Evolutionary conservation across 495 filamentous ascomycete genomes (phyloP).

Genomic region (Lasiosphaeria hispida): DNA sequence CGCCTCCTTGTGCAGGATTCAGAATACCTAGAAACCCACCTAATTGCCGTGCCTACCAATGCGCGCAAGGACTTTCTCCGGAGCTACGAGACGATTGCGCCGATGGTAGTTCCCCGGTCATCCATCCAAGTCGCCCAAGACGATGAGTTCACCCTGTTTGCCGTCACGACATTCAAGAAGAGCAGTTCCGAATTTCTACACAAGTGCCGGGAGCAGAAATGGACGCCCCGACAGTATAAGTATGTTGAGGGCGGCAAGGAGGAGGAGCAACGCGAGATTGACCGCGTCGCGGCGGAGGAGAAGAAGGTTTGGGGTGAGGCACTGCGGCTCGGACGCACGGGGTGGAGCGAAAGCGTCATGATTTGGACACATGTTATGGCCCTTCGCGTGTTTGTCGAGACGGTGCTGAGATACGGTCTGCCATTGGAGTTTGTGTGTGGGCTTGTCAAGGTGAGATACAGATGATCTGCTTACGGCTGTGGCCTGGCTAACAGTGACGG

Average conservation of each 20-base stretch:
- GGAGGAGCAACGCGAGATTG: constrained; percentile 80
- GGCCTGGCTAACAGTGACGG: constrained; percentile 20
- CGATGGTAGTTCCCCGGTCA: constrained; percentile 85
- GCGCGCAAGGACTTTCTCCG: constrained; percentile 82
- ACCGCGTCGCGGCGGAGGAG: constrained; percentile 74
- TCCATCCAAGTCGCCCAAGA: constrained; percentile 73
- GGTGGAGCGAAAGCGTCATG: constrained; percentile 93
- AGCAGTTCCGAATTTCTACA: constrained; percentile 78
- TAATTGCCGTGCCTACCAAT: constrained; percentile 78
- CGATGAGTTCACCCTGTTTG: constrained; percentile 82
- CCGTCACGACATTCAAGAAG: constrained; percentile 92
- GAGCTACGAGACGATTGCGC: constrained; percentile 80
- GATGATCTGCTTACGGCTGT: too few relatives aligned
- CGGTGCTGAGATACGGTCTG: constrained; percentile 87
- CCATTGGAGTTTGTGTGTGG: constrained; percentile 84
- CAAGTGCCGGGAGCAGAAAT: constrained; percentile 85
- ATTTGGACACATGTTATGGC: constrained; percentile 90
- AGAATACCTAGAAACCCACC: constrained; percentile 94
- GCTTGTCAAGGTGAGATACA: constrained; percentile 69
- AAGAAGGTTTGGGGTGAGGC: constrained; percentile 87
- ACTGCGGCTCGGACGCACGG: constrained; percentile 77
- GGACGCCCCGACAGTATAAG: constrained; percentile 92
- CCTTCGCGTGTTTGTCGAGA: constrained; percentile 93
- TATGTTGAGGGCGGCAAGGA: constrained; percentile 86
- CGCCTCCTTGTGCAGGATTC: constrained; percentile 77